Evolutionary conservation across 768 basidiomycete genomes (phyloP).

Genomic region (Lentinula sp.): DNA sequence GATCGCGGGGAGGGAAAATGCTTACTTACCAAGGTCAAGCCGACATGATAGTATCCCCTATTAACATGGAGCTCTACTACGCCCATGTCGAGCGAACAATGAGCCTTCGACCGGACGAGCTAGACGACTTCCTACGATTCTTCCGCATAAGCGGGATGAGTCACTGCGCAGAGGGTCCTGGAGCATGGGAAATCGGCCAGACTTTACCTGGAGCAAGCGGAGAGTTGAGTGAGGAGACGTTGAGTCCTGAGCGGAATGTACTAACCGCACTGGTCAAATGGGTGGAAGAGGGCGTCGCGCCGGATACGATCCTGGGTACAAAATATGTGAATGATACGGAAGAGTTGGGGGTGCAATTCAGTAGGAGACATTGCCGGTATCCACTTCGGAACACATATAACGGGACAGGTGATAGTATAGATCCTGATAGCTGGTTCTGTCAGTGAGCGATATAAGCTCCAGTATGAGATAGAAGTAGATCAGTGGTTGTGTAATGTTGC

Average conservation of each 20-base stretch:
- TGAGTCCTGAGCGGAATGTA: neutral
- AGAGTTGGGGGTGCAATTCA: neutral
- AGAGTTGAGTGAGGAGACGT: neutral
- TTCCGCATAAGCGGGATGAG: conserved; percentile 17
- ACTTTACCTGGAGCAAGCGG: neutral
- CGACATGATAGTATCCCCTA: conserved; percentile 12
- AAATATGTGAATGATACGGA: conserved; percentile 1
- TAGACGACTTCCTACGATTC: conserved; percentile 17
- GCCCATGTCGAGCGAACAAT: conserved; percentile 12
- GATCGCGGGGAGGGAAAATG: conserved; percentile 14
- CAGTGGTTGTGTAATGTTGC: no score
- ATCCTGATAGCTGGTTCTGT: neutral
- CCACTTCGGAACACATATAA: neutral
- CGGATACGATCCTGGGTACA: neutral
- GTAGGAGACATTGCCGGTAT: neutral
- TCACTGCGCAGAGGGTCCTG: conserved; percentile 13
- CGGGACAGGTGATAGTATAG: neutral
- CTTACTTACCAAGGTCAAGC: conserved; percentile 14
- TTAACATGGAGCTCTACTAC: conserved; percentile 10
- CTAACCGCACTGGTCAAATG: conserved; percentile 2
- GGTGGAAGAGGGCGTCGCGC: conserved; percentile 3
- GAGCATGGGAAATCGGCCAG: conserved; percentile 13
- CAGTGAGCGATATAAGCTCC: neutral
- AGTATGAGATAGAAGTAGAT: no score
- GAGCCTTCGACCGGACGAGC: conserved; percentile 5